Percentiles rank a stretch among this genome's conserved stretches.
These are phyloP conservation scores for Tylopilus rubrobrunneus DNA, from an alignment of 768 basidiomycete genomes.

Conservation along the genomic window DNA sequence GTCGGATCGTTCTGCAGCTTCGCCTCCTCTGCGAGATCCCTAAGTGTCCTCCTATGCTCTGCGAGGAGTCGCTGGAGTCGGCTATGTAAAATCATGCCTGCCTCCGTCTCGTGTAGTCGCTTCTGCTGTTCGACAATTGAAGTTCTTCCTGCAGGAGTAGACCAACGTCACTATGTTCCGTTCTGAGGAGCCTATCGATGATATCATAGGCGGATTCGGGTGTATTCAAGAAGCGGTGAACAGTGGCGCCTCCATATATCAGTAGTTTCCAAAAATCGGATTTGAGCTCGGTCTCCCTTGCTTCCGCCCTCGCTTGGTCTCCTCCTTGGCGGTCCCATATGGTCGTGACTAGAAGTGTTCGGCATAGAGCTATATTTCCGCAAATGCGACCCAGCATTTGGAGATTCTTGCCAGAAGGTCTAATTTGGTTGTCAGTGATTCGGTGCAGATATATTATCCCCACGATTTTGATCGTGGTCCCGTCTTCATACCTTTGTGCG, in stretches of 20 bases:
- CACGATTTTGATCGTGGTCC: conserved; percentile 8
- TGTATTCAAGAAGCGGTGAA: conserved; percentile 3
- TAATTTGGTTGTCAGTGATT: conserved; percentile 34
- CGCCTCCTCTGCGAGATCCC: conserved; percentile 18
- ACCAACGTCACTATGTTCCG: accelerated
- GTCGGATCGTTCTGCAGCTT: conserved; percentile 7
- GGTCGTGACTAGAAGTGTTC: conserved; percentile 34
- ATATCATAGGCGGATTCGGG: neutral
- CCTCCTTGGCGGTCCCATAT: conserved; percentile 32
- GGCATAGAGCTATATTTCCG: conserved; percentile 27
- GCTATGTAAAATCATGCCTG: conserved; percentile 15
- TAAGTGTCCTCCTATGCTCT: conserved; percentile 13
- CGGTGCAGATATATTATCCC: conserved; percentile 36
- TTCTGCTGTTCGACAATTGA: conserved; percentile 1
- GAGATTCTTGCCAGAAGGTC: conserved; percentile 24
- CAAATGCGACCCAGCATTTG: conserved; percentile 34
- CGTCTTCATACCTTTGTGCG: conserved; percentile 9
- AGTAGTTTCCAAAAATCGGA: conserved; percentile 21
- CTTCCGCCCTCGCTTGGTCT: conserved; percentile 5
- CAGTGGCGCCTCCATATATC: neutral
- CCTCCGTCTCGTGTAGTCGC: conserved; percentile 20
- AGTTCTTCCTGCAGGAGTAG: conserved; percentile 7
- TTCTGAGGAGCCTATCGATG: neutral
- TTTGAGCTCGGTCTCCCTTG: conserved; percentile 26
- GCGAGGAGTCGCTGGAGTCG: conserved; percentile 15